A percentile compares a stretch with the other conserved stretches of the same genome.
Evolutionary conservation across 176 grass and related monocot species (phyloP).

Genomic region (Rhynchospora breviuscula): DNA sequence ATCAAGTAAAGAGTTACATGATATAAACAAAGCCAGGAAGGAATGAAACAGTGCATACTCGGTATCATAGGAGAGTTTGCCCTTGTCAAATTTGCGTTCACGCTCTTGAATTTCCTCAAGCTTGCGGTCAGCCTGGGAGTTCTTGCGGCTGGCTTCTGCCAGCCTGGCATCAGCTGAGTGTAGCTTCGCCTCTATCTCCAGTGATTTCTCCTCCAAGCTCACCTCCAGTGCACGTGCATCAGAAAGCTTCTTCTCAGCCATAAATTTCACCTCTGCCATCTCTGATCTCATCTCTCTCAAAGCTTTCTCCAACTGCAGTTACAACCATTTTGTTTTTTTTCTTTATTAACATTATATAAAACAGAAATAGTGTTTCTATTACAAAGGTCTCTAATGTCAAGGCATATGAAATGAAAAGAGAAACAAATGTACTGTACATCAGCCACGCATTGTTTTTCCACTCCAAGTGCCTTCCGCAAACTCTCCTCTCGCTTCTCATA

Average conservation of each 20-base stretch:
- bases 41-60: slow-evolving; percentile 39
- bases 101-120: slow-evolving; percentile 68
- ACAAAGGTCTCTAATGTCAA: neutral
- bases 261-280: slow-evolving; percentile 87
- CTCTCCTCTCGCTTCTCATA: slow-evolving; percentile 66
- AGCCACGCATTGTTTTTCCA: slow-evolving; percentile 83
- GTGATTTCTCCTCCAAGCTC: slow-evolving; percentile 67
- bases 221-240: slow-evolving; percentile 74
- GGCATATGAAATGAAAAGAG: slow-evolving; percentile 12
- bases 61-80: slow-evolving; percentile 65
- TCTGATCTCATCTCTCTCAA: slow-evolving; percentile 60
- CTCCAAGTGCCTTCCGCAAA: slow-evolving; percentile 54
- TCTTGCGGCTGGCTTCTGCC: slow-evolving; percentile 90
- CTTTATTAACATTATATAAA: neutral
- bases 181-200: slow-evolving; percentile 78
- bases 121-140: slow-evolving; percentile 69
- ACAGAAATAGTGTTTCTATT: neutral
- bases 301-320: slow-evolving; percentile 76
- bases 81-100: slow-evolving; percentile 82
- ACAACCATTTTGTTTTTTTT: neutral
- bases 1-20: neutral
- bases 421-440: slow-evolving; percentile 47
- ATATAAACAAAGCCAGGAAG: slow-evolving; percentile 9
- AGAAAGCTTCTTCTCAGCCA: slow-evolving; percentile 61
- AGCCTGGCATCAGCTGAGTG: slow-evolving; percentile 92